Base-by-base conservation (phyloP, 1,284 basidiomycete species). In the Flammula alnicola region DNA sequence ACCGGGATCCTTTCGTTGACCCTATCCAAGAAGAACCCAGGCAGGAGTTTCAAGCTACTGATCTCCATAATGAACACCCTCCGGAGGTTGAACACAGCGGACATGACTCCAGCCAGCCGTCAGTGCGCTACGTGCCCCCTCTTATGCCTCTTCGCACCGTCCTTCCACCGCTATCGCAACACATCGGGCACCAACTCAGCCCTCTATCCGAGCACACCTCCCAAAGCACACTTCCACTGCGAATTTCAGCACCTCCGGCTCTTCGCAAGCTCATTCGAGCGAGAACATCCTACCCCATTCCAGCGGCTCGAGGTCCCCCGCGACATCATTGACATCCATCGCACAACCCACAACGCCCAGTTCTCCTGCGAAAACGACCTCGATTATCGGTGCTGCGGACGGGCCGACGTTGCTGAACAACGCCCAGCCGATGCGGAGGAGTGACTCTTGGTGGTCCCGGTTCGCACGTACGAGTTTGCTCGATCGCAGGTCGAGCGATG, bases 1-100 rank as follows among this genome's bases (percentile, higher is more conserved):
- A 83, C 57, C 59, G 63, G 16, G 80, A 86, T 58, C 83, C 83
- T 2, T 86, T 84, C 56, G 65, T 72, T 4, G 82, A 86, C 59
- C 71, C 73, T 14, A 69, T 75, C 7, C 55, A 64, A 22, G 75
- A 77, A 47, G 63, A 51, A 25, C 23, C 17, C 1, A 42, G 39
- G 25, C 36, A 51, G 25, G 49, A 45, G 6, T 54, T 53, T 9
- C 44, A 53, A 20, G 47, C 53, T 17, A 50, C 22, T 19, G 47
- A 55, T 19, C 45, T 48, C 8, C 47, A 56, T 38, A 36, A 55
- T 40, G 44, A 60, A 30, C 43, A 59, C 44, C 32, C 53, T 29
- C 52, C 30, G 7, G 40, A 47, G 40, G n/a, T 45, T 25, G 62
- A 63, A 47, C 60, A 66, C 41, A 54, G 61, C 43, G 52, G 55